Conservation (phyloP, 2,329 filamentous ascomycete genomes). For the Shiraia bambusicola region DNA sequence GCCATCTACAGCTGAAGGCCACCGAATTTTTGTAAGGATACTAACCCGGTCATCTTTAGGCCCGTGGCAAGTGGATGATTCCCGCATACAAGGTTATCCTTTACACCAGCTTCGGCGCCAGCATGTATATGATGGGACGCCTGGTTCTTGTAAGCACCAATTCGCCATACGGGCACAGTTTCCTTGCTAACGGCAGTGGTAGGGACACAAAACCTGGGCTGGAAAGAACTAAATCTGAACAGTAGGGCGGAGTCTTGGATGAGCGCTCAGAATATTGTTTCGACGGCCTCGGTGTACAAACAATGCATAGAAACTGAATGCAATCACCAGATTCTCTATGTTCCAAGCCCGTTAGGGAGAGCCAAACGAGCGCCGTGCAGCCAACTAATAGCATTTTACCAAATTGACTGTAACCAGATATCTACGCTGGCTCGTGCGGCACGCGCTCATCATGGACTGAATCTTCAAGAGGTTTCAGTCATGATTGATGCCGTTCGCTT, state of each 20-base stretch:
- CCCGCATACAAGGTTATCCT: slow-evolving; percentile 68
- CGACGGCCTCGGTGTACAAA: slow-evolving; percentile 36
- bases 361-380: not conserved
- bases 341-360: not conserved
- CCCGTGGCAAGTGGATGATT: slow-evolving; percentile 65
- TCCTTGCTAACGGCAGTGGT: slow-evolving; percentile 4
- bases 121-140: slow-evolving; percentile 72
- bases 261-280: slow-evolving; percentile 15
- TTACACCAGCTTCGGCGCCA: slow-evolving; percentile 64
- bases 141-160: slow-evolving; percentile 57
- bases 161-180: not conserved
- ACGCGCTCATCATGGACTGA: no score
- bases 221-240: slow-evolving; percentile 38
- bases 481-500: no score
- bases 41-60: slow-evolving; percentile 52
- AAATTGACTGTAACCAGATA: no score
- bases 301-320: slow-evolving; percentile 29
- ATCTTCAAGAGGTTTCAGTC: no score
- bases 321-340: not conserved
- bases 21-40: not conserved
- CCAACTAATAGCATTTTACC: no score
- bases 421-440: no score
- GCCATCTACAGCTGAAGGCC: not conserved
- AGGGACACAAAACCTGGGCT: slow-evolving; percentile 77
- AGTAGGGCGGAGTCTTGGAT: slow-evolving; percentile 6